A percentile compares a stretch with the other conserved stretches of the same genome.
Evolutionary conservation across 805 yeast species (phyloP).

Genomic region (Ogataea angusta): DNA sequence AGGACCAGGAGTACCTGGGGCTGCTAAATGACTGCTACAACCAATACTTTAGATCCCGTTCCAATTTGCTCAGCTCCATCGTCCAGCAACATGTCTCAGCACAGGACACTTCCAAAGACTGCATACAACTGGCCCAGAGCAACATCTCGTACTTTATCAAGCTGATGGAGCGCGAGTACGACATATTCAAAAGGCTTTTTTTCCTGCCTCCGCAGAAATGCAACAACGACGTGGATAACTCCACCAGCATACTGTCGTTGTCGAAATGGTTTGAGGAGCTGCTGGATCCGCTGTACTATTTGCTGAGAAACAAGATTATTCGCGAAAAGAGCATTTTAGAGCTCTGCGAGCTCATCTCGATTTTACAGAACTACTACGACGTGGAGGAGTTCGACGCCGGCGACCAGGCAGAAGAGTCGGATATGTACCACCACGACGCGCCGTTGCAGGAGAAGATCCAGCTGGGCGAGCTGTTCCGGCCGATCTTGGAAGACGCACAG

Average conservation of each 20-base stretch:
- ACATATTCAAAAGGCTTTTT: slow-evolving; percentile 56
- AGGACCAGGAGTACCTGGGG: slow-evolving; percentile 51
- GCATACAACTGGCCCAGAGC: slow-evolving; percentile 62
- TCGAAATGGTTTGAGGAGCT: slow-evolving; percentile 59
- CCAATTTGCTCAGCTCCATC: slow-evolving; percentile 43
- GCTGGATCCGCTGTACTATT: slow-evolving; percentile 76
- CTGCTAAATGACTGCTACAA: slow-evolving; percentile 61
- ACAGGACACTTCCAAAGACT: slow-evolving; percentile 29
- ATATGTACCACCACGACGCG: slow-evolving; percentile 20
- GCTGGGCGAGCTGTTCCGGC: slow-evolving; percentile 57
- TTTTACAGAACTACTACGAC: slow-evolving; percentile 66
- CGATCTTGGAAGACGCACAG: slow-evolving; percentile 74
- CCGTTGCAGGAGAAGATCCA: slow-evolving; percentile 17
- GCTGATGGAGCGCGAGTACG: slow-evolving; percentile 57
- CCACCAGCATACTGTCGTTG: slow-evolving; percentile 35
- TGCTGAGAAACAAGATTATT: slow-evolving; percentile 60
- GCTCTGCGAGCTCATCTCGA: slow-evolving; percentile 71
- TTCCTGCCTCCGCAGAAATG: slow-evolving; percentile 24
- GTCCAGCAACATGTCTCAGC: slow-evolving; percentile 24
- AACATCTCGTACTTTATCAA: slow-evolving; percentile 59
- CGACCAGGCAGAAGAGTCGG: slow-evolving; percentile 16
- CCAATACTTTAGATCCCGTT: slow-evolving; percentile 60
- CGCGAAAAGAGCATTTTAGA: slow-evolving; percentile 65
- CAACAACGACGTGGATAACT: slow-evolving; percentile 22
- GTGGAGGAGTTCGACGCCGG: slow-evolving; percentile 42